Percentiles rank a stretch among this genome's conserved stretches.
Evolutionary conservation across 495 filamentous ascomycete species (phyloP).

Genomic region (Penicillium paxilli): DNA sequence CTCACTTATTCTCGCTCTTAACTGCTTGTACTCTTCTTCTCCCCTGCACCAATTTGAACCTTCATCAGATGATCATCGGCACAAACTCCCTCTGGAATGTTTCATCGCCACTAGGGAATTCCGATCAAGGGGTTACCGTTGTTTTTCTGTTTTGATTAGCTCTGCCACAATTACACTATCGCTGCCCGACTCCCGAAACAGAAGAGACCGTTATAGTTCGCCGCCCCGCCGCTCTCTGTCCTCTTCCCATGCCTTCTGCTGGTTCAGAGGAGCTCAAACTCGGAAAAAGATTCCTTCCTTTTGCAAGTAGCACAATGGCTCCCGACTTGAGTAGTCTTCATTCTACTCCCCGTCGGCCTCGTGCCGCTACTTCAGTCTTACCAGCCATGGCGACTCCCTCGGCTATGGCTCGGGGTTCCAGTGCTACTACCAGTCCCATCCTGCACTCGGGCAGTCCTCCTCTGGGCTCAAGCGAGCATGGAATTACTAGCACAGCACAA

Average conservation of each 20-base stretch:
- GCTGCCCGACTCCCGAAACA: slow-evolving; percentile 14
- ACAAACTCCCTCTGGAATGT: slow-evolving; percentile 17
- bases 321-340: slow-evolving; percentile 64
- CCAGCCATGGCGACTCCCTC: slow-evolving; percentile 44
- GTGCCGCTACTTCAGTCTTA: slow-evolving; percentile 52
- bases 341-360: slow-evolving; percentile 48
- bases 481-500: slow-evolving; percentile 59
- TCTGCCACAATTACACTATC: slow-evolving; percentile 8
- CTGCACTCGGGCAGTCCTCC: slow-evolving; percentile 31
- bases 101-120: slow-evolving; percentile 11
- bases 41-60: slow-evolving; percentile 3
- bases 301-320: slow-evolving; percentile 40
- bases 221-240: neutral
- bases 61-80: slow-evolving; percentile 13
- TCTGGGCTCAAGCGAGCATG: slow-evolving; percentile 47
- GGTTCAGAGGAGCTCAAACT: slow-evolving; percentile 16
- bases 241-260: slow-evolving; percentile 19
- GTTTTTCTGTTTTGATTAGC: slow-evolving; percentile 9
- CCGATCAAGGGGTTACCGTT: slow-evolving; percentile 20
- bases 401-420: slow-evolving; percentile 45
- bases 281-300: neutral
- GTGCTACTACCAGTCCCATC: slow-evolving; percentile 48
- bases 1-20: too few relatives aligned
- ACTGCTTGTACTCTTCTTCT: too few relatives aligned
- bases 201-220: slow-evolving; percentile 17